Evolutionary conservation across 768 basidiomycete species (phyloP).

Genomic region (Suillus weaverae): DNA sequence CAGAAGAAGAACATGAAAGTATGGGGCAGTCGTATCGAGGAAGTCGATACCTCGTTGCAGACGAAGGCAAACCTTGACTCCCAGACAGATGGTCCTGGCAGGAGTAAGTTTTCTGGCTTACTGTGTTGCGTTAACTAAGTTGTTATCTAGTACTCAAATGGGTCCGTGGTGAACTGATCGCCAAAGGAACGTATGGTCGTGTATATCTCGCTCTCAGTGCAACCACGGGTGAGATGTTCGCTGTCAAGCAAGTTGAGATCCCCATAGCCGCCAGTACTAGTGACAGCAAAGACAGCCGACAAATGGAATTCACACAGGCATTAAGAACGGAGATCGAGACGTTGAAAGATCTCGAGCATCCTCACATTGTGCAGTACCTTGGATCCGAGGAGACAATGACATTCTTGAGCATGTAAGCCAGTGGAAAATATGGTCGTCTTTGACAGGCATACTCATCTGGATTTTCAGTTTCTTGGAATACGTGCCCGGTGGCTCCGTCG

Average conservation of each 20-base stretch:
- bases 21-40: conserved; percentile 91
- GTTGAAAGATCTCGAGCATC: conserved; percentile 93
- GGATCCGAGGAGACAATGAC: conserved; percentile 89
- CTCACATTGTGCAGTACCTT: conserved; percentile 96
- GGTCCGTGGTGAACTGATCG: conserved; percentile 97
- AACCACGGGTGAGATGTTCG: conserved; percentile 97
- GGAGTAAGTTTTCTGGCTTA: conserved; percentile 50
- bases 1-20: conserved; percentile 89
- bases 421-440: background rate
- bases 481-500: conserved; percentile 95
- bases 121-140: conserved; percentile 17
- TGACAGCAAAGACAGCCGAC: conserved; percentile 89
- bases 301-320: conserved; percentile 83
- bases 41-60: conserved; percentile 75
- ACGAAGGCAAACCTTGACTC: conserved; percentile 59
- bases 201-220: conserved; percentile 96
- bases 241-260: conserved; percentile 97
- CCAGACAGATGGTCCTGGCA: conserved; percentile 56
- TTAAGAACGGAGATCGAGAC: conserved; percentile 95
- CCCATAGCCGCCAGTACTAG: conserved; percentile 71
- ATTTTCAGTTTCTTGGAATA: conserved; percentile 90
- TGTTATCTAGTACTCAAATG: conserved; percentile 80
- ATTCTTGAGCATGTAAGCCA: conserved; percentile 86
- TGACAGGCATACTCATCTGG: conserved; percentile 7
- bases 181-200: conserved; percentile 93